Evolutionary conservation across 495 filamentous ascomycete genomes (phyloP).

Genomic region (Polyplosphaeria fusca): DNA sequence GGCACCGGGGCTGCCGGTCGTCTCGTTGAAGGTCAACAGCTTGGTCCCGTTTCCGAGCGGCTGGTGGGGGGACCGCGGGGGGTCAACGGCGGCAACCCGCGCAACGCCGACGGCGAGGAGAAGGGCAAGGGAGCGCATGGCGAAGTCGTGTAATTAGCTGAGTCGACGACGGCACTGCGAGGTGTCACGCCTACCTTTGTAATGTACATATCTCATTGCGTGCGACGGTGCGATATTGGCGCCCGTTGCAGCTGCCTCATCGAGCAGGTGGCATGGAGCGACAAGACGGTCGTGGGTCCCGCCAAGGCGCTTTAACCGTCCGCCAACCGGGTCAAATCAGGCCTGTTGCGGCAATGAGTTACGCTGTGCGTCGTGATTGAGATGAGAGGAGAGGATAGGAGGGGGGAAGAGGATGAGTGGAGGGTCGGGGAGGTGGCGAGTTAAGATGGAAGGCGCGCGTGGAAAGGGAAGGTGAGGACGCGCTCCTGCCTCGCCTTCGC

Average conservation of each 20-base stretch:
- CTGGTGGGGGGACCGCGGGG: conserved; percentile 26
- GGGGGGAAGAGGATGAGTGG: too few species aligned
- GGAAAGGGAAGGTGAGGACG: too few species aligned
- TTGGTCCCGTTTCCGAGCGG: conserved; percentile 29
- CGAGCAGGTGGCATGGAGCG: conserved; percentile 16
- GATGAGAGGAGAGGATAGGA: too few species aligned
- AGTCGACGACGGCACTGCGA: background rate
- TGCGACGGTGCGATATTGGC: conserved; percentile 15
- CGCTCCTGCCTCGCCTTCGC: too few species aligned
- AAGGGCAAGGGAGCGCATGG: conserved; percentile 10
- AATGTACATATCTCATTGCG: background rate
- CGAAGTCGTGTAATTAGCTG: background rate
- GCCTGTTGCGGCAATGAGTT: too few species aligned
- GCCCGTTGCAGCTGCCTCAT: conserved; percentile 20
- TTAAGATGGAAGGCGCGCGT: too few species aligned
- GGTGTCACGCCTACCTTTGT: background rate
- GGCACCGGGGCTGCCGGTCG: conserved; percentile 18
- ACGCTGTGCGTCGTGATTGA: too few species aligned
- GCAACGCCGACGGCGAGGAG: conserved; percentile 4
- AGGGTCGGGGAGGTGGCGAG: too few species aligned
- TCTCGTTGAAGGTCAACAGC: conserved; percentile 23
- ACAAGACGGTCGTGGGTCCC: background rate
- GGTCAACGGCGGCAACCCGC: conserved; percentile 20
- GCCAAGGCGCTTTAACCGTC: conserved; percentile 22
- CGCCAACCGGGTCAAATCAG: conserved; percentile 20